A percentile compares a stretch with the other conserved stretches of the same genome.
Evolutionary conservation across 805 yeast genomes (phyloP).

Genomic region (Teunomyces aglyptinius): DNA sequence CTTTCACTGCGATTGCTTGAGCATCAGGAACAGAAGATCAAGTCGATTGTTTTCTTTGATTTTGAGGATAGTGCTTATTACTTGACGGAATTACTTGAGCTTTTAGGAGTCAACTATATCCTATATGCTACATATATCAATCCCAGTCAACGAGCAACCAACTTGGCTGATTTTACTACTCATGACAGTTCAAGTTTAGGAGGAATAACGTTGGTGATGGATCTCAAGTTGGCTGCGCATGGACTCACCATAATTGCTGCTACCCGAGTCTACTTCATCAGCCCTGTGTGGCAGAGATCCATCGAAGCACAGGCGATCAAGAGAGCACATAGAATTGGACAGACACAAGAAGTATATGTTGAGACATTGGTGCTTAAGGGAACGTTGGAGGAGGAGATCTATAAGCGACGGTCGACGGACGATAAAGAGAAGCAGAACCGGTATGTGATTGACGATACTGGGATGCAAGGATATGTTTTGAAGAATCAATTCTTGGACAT

Average conservation of each 20-base stretch:
- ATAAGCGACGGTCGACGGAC: constrained; percentile 34
- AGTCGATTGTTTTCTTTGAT: constrained; percentile 66
- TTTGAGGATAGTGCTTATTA: constrained; percentile 71
- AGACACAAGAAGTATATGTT: constrained; percentile 59
- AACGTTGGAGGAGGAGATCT: constrained; percentile 70
- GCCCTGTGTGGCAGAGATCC: constrained; percentile 68
- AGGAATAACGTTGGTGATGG: constrained; percentile 63
- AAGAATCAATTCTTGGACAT: constrained; percentile 46
- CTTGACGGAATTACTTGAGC: constrained; percentile 60
- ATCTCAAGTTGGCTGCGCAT: constrained; percentile 63
- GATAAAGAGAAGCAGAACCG: constrained; percentile 14
- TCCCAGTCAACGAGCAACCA: constrained; percentile 48
- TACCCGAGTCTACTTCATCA: constrained; percentile 66
- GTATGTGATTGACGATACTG: constrained; percentile 56
- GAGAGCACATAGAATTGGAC: constrained; percentile 77
- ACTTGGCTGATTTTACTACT: constrained; percentile 49
- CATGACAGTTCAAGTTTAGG: constrained; percentile 32
- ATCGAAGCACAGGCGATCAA: constrained; percentile 76
- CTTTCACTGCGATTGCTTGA: constrained; percentile 53
- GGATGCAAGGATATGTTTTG: constrained; percentile 56
- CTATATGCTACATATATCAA: constrained; percentile 63
- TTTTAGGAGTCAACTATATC: constrained; percentile 58
- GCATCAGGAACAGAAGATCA: constrained; percentile 45
- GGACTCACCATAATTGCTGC: constrained; percentile 69
- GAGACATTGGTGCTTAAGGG: constrained; percentile 62